A percentile compares a stretch with the other conserved stretches of the same genome.
phyloP scores from a whole-genome alignment of 306 rosid species.

The Citrullus amarus region DNA sequence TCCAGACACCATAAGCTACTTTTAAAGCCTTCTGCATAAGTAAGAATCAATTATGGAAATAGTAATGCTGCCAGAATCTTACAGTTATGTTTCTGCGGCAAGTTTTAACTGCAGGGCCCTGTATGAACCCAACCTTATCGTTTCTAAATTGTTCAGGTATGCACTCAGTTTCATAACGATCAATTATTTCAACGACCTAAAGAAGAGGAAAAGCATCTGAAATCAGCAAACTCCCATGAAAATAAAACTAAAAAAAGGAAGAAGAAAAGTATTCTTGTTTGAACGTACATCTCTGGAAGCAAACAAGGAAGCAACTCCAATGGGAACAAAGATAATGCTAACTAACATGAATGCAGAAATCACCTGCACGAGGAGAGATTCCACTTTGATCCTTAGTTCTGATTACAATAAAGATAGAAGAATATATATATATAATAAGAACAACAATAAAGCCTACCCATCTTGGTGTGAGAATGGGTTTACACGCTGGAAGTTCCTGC shows the following conservation, averaged over 20 bases:
- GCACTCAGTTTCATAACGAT: slow-evolving; percentile 55
- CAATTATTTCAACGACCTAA: slow-evolving; percentile 80
- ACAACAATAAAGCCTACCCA: slow-evolving; percentile 36
- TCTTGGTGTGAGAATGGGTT: slow-evolving; percentile 90
- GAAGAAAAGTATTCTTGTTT: slow-evolving; percentile 2
- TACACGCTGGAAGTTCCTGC: slow-evolving; percentile 99
- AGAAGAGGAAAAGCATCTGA: slow-evolving; percentile 14
- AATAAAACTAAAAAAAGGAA: not conserved
- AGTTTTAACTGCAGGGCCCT: slow-evolving; percentile 23
- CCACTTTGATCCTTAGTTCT: not conserved
- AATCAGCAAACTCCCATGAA: slow-evolving; percentile 15
- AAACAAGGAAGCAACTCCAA: slow-evolving; percentile 70
- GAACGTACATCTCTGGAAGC: slow-evolving; percentile 73
- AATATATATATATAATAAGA: not conserved
- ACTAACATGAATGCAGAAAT: slow-evolving; percentile 82
- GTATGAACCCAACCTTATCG: slow-evolving; percentile 50
- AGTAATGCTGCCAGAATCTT: not conserved
- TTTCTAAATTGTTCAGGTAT: slow-evolving; percentile 24
- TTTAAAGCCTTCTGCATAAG: not conserved
- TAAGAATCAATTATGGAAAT: not conserved
- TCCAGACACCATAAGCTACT: not conserved
- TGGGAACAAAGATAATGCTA: slow-evolving; percentile 66
- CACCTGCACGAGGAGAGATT: slow-evolving; percentile 36
- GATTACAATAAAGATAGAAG: not conserved
- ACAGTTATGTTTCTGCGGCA: slow-evolving; percentile 46